Evolutionary conservation across 2,329 filamentous ascomycete species (phyloP), one percentile per base, ranked within the genome.

Genomic region (Colletotrichum tanaceti): DNA sequence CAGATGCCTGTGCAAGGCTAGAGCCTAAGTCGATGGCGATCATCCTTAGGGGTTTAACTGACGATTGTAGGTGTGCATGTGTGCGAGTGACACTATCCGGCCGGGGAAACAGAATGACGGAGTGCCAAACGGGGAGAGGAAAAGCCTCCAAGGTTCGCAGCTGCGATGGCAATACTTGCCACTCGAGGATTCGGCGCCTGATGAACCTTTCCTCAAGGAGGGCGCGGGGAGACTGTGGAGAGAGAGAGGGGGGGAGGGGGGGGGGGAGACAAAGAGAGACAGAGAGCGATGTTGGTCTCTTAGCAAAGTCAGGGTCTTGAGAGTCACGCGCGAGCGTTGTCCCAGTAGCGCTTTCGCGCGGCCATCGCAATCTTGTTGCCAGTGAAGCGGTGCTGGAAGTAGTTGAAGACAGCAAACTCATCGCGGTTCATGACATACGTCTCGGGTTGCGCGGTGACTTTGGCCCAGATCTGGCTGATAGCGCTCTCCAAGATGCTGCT

Each of bases 361-460:
- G 77, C 78, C n/a, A 80, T 75, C 47, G 84, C 84, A n/a, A 81
- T 73, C 71, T 80, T 75, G 71, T 85, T 78, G 68, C 87, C 86
- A 38, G 81, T 77, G 75, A 91, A 93, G 11, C 90, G 87, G 71
- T 86, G 80, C 71, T 92, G 90, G 78, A 91, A 95, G 79, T 91
- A 95, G 82, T 96, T 97, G 87, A 97, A 94, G 69, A 97, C 85
- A 63, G 92, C 89, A 75, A 96, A 97, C 80, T 97, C 93, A 78
- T 93, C 89, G 71, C 86, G 84, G 41, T 84, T 89, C 82, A 97
- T 89, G 71, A 96, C 79, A 78, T 95, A 97, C n/a, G 83, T 83
- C 58, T 86, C 80, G 1, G 91, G 91, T 39, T 90, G 82, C 4
- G 83, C 82, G 73, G 89, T 81, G 65, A 97, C 85, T 73, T 88